Evolutionary conservation across 768 basidiomycete genomes (phyloP).

Genomic region (Calocybe gangraenosa): DNA sequence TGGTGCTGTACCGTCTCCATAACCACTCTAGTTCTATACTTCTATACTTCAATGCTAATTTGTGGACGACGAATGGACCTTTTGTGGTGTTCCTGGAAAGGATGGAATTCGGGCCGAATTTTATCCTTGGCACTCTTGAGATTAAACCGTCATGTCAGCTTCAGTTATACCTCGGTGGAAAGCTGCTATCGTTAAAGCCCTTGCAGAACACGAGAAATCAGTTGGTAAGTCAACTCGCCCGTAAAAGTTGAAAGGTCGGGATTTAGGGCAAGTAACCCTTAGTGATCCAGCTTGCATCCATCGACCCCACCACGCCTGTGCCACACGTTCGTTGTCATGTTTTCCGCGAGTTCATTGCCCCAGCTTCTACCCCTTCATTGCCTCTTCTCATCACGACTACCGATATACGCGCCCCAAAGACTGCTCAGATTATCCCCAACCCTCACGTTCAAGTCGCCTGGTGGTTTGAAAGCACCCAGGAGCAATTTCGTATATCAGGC

Average conservation of each 20-base stretch:
- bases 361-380: slow-evolving; percentile 34
- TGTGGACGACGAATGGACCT: no score
- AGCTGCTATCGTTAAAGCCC: slow-evolving; percentile 35
- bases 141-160: slow-evolving; percentile 12
- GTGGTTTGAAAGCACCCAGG: slow-evolving; percentile 64
- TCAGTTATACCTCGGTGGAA: slow-evolving; percentile 42
- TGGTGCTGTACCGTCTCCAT: no score
- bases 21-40: no score
- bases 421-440: slow-evolving; percentile 46
- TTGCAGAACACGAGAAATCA: slow-evolving; percentile 34
- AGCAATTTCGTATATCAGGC: slow-evolving; percentile 74
- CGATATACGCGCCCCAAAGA: slow-evolving; percentile 71
- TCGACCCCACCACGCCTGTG: slow-evolving; percentile 33
- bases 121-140: background rate
- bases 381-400: slow-evolving; percentile 68
- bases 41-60: no score
- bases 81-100: no score
- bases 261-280: background rate
- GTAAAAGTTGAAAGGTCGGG: background rate
- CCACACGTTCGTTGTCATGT: slow-evolving; percentile 67
- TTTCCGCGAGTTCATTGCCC: slow-evolving; percentile 54
- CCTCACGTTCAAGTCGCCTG: slow-evolving; percentile 60
- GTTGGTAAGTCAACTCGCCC: slow-evolving; percentile 26
- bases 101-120: no score
- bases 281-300: slow-evolving; percentile 63